Evolutionary conservation across 768 basidiomycete genomes (phyloP), one percentile per base, ranked within the genome.

Genomic region (Leccinum aurantiacum): DNA sequence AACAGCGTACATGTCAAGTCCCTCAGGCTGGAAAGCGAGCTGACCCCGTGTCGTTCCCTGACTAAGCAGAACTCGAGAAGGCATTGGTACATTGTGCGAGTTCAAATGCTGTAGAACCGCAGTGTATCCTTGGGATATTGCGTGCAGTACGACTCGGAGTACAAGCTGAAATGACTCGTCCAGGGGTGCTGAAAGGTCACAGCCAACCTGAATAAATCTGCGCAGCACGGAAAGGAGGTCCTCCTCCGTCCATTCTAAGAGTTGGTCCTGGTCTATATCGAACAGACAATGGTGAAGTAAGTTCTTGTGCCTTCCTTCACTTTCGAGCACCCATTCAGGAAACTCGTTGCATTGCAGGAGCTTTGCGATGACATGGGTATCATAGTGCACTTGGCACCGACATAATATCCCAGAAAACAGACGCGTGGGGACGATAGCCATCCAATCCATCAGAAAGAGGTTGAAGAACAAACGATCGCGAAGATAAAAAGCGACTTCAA

Each of bases 331-430:
- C 59, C 54, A 57, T 33, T 59, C 58, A 3, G 27, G 35, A 41
- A 56, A 59, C 24, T 56, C 47, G 17, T 60, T 27, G 1, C 6
- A 8, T 33, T 33, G 54, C 1, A 60, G 48, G 25, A 60, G 54
- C 9, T 2, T 50, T 41, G 19, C 8, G 9, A 17, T 7, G 22
- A 24, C 1, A 9, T 17, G 48, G 2, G 37, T 15, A 22, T 9
- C 11, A 9, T 17, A 11, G 9, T 4, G 3, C 9, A 27, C 9
- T 19, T 49, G 9, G 1, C 17, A 6, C 11, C 29, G 19, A 13
- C 31, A 0, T 22, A 59, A 50, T 3, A 31, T 8, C 13, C 7
- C 27, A 3, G 13, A 55, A 49, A 55, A 14, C 17, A 59, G 9
- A 6, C 27, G 27, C 1, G 14, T 7, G 27, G 33, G 53, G 0